Base-by-base conservation (phyloP, 2,329 filamentous ascomycete genomes). In the Cladobotryum mycophilum region DNA sequence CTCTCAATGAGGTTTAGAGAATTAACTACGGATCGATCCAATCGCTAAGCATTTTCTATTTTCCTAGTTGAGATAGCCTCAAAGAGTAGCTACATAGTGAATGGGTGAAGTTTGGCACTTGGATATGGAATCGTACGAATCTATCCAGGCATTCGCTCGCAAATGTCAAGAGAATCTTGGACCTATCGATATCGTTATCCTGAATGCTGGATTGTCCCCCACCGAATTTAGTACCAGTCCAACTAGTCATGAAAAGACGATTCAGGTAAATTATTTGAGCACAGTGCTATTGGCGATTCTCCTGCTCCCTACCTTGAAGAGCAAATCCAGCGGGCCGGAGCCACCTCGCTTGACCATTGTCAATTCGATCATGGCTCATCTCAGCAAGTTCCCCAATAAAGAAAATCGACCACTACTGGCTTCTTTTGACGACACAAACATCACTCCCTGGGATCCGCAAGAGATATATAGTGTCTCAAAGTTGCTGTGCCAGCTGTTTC, bases 231-330 rank as follows among this genome's bases (percentile, higher is more conserved):
- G 52, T 1, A 53, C 30, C 13, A 48, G 55, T 1, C 34, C 40
- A 3, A 64, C 62, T 1, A 61, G 62, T 3, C 64, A 67, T 50
- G 67, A 70, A 51, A 46, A 47, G 13, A 53, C 57, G 1, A 53
- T 69, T 1, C 67, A 69, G 48, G 60, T 67, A 46, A 68, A 68
- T 43, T 61, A 69, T 52, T 41, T 64, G 9, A 59, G 62, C 18
- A 68, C 64, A 0, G 53, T 53, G 1, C 49, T 67, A 1, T 51
- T 69, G n/a, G 56, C 61, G 1, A 41, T 64, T 1, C 53, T 67
- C 2, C 41, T 30, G 6, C 25, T 30, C 9, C 25, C 6, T 30
- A 30, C 9, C 9, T 30, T 30, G 25, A 30, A 30, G 25, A 7
- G 25, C 25, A 30, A 30, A 30, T 30, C 25, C 9, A 30, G 4